A percentile compares a stretch with the other conserved stretches of the same genome.
phyloP scores from a whole-genome alignment of 139 green algal genomes.

The Medakamo hakoo region DNA sequence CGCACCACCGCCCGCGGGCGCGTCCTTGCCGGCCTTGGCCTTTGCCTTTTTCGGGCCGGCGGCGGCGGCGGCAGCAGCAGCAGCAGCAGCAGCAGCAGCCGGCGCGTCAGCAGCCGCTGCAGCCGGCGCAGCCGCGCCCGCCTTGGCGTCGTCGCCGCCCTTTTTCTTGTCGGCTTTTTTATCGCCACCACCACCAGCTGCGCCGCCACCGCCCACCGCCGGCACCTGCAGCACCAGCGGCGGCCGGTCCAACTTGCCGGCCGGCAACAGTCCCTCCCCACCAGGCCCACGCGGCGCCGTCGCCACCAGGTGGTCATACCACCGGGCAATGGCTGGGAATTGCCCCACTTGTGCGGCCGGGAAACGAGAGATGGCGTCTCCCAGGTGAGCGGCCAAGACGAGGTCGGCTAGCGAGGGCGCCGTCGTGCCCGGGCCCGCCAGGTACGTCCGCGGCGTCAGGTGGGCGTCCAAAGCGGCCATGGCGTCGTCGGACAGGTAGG shows the following conservation, averaged over 20 bases:
- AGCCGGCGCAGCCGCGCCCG: not conserved
- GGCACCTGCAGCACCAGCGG: slow-evolving; percentile 12
- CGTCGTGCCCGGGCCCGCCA: slow-evolving; percentile 11
- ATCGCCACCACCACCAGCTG: not conserved
- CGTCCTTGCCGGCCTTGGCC: not conserved
- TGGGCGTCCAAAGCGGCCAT: slow-evolving; percentile 1
- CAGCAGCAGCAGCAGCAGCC: slow-evolving; percentile 5
- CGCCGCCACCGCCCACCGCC: not conserved
- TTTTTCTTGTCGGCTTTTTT: slow-evolving; percentile 4
- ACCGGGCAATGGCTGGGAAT: not conserved
- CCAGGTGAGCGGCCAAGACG: slow-evolving; percentile 21
- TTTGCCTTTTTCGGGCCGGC: not conserved
- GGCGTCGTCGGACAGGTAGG: not conserved
- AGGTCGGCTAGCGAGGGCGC: slow-evolving; percentile 32
- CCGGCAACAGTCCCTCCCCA: slow-evolving; percentile 9
- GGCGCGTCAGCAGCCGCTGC: slow-evolving; percentile 6
- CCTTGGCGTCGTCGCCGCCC: not conserved
- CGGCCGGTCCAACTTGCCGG: slow-evolving; percentile 11
- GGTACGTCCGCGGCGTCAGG: slow-evolving; percentile 12
- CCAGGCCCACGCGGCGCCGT: slow-evolving; percentile 9
- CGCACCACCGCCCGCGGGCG: not conserved
- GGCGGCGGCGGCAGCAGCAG: not conserved
- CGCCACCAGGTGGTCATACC: slow-evolving; percentile 28
- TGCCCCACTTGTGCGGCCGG: not conserved
- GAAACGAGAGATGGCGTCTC: slow-evolving; percentile 5